Evolutionary conservation across 2,329 filamentous ascomycete species (phyloP), one percentile per base, ranked within the genome.

Genomic region (Cordyceps fumosorosea): DNA sequence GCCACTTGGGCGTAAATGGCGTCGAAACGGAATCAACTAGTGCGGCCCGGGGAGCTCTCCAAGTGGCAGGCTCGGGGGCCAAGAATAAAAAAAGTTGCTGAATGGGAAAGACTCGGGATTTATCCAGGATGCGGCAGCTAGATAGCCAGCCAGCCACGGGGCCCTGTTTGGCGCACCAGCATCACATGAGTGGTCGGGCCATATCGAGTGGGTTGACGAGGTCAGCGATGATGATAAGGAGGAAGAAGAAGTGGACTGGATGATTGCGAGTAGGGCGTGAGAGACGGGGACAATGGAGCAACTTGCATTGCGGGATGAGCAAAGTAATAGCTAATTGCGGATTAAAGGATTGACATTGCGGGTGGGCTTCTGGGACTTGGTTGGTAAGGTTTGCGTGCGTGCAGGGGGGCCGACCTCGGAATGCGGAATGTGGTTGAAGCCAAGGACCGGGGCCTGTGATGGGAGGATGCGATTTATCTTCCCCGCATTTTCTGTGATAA

Each of bases 401-500:
- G 24, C 54, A 42, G 29, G 54, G 26, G 34, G 40, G 45, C 56
- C 56, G 45, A 58, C 56, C 26, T 58, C 56, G 56, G 56, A 34
- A 58, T 51, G 18, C 44, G 45, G 56, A 51, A 57, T 40, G 3
- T 50, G 14, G 44, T 47, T 47, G 44, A 58, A 34, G 42, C 54
- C n/a, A 56, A 40, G 26, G 6, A 42, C 18, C n/a, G 3, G 20
- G 47, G 40, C 26, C 5, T 22, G 42, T 47, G 55, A 56, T 56
- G 56, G 44, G 24, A 47, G 45, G 45, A 42, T 40, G 44, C 56
- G 45, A 58, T 58, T 37, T 50, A 51, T 42, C 45, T 51, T 42
- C 45, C 56, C 56, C 56, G 56, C 56, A 58, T 50, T 58, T 51
- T 51, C 12, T 56, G 42, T 16, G 26, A 37, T 58, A 50, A 22